These are phyloP conservation scores for Melampsora larici-populina DNA, from an alignment of 1,284 basidiomycete genomes.

Conservation along the genomic window DNA sequence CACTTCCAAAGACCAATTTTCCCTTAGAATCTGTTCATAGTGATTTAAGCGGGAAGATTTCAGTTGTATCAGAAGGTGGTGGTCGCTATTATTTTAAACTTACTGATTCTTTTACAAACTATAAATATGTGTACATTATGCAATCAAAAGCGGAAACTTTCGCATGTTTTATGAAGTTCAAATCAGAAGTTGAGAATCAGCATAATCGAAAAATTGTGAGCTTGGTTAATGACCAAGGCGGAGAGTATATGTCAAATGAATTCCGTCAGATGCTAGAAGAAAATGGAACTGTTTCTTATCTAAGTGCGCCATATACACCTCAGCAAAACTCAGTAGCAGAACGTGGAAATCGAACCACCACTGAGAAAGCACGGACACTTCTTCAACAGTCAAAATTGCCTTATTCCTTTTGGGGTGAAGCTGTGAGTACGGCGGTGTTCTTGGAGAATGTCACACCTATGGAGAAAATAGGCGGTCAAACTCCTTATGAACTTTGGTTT, in stretches of 20 bases:
- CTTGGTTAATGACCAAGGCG: too few relatives aligned
- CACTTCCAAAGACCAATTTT: neutral
- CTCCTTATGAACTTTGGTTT: neutral
- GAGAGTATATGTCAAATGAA: too few relatives aligned
- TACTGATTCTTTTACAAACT: neutral
- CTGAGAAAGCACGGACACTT: neutral
- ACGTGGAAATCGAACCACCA: too few relatives aligned
- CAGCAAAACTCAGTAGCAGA: too few relatives aligned
- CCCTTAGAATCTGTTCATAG: neutral
- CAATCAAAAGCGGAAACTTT: constrained; percentile 1
- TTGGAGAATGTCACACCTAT: constrained; percentile 18
- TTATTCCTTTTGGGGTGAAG: neutral
- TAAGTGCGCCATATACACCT: too few relatives aligned
- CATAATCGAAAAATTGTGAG: too few relatives aligned
- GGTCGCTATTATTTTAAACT: too few relatives aligned
- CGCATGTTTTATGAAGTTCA: neutral
- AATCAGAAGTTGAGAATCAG: too few relatives aligned
- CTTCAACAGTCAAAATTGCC: neutral
- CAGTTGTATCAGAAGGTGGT: too few relatives aligned
- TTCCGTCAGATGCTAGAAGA: too few relatives aligned
- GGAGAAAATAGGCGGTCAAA: neutral
- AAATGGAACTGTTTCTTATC: too few relatives aligned
- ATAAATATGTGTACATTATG: constrained; percentile 1
- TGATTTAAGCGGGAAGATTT: too few relatives aligned
- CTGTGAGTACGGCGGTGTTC: neutral